Evolutionary conservation across 2,329 filamentous ascomycete genomes (phyloP).

Genomic region (Akanthomyces lecanii): DNA sequence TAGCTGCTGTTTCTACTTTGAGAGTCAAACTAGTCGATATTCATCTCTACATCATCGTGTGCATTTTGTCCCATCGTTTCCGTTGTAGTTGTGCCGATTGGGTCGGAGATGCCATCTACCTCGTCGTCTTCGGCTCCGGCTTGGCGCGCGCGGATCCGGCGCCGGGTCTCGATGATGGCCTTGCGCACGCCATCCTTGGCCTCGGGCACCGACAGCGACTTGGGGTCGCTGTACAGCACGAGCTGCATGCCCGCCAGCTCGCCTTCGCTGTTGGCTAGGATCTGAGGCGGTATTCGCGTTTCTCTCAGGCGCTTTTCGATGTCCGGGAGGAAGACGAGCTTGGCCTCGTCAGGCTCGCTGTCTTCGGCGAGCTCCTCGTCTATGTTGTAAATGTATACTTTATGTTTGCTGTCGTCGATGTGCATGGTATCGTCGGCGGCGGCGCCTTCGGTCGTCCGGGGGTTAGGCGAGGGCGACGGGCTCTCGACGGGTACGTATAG

Average conservation of each 20-base stretch:
- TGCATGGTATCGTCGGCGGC: slow-evolving; percentile 64
- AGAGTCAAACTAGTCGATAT: slow-evolving; percentile 46
- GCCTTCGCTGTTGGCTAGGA: slow-evolving; percentile 56
- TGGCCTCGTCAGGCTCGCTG: slow-evolving; percentile 43
- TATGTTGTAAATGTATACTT: slow-evolving; percentile 86
- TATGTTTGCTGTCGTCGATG: slow-evolving; percentile 80
- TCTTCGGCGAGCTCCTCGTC: slow-evolving; percentile 73
- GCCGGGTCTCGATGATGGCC: slow-evolving; percentile 76
- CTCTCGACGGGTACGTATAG: slow-evolving; percentile 63
- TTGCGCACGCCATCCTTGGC: slow-evolving; percentile 74
- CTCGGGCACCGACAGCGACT: slow-evolving; percentile 68
- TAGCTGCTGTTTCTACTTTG: neutral
- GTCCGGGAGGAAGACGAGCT: slow-evolving; percentile 76
- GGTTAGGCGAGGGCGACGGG: slow-evolving; percentile 22
- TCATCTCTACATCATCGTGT: slow-evolving; percentile 62
- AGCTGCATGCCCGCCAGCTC: slow-evolving; percentile 63
- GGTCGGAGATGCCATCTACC: slow-evolving; percentile 1
- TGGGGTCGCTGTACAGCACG: slow-evolving; percentile 79
- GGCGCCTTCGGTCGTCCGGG: slow-evolving; percentile 19
- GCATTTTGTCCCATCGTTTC: slow-evolving; percentile 19
- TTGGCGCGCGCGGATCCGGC: slow-evolving; percentile 59
- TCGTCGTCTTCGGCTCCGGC: slow-evolving; percentile 26
- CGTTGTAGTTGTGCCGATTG: neutral
- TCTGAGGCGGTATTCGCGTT: slow-evolving; percentile 63
- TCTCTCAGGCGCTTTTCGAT: slow-evolving; percentile 75